phyloP scores from a whole-genome alignment of 257 asterid species.

The Solanum virginianum region DNA sequence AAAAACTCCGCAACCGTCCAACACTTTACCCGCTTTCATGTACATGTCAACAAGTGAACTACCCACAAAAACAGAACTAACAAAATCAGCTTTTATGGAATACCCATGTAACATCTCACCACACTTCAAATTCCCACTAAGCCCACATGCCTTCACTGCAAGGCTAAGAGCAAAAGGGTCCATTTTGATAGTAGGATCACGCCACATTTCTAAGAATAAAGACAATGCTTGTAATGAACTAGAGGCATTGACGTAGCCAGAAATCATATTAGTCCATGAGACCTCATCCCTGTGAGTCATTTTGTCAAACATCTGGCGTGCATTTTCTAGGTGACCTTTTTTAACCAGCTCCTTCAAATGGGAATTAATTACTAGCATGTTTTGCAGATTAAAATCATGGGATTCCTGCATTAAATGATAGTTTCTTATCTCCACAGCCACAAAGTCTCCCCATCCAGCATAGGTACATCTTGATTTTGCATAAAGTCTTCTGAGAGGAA shows the following conservation, averaged over 20 bases:
- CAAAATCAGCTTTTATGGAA: conserved; percentile 40
- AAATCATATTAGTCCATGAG: conserved; percentile 74
- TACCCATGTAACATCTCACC: conserved; percentile 58
- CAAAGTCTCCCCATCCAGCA: conserved; percentile 18
- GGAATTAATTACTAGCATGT: conserved; percentile 40
- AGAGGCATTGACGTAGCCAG: conserved; percentile 56
- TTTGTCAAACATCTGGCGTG: conserved; percentile 61
- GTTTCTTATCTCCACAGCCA: conserved; percentile 8
- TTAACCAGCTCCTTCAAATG: conserved; percentile 31
- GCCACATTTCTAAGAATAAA: conserved; percentile 56
- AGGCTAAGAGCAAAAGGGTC: conserved; percentile 76
- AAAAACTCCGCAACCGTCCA: conserved; percentile 49
- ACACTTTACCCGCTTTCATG: conserved; percentile 54
- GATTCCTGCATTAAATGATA: not conserved
- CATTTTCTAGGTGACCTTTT: conserved; percentile 38
- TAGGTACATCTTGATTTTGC: conserved; percentile 23
- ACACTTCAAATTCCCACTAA: conserved; percentile 16
- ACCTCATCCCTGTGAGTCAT: conserved; percentile 64
- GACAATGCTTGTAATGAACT: conserved; percentile 56
- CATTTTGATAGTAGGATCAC: conserved; percentile 24
- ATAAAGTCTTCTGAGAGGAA: conserved; percentile 15
- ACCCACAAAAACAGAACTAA: conserved; percentile 70
- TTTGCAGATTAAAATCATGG: conserved; percentile 9
- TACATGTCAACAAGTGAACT: conserved; percentile 78
- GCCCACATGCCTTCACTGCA: conserved; percentile 72